Evolutionary conservation across 331 rosid species (phyloP).

Genomic region (Erythrophleum ivorense): DNA sequence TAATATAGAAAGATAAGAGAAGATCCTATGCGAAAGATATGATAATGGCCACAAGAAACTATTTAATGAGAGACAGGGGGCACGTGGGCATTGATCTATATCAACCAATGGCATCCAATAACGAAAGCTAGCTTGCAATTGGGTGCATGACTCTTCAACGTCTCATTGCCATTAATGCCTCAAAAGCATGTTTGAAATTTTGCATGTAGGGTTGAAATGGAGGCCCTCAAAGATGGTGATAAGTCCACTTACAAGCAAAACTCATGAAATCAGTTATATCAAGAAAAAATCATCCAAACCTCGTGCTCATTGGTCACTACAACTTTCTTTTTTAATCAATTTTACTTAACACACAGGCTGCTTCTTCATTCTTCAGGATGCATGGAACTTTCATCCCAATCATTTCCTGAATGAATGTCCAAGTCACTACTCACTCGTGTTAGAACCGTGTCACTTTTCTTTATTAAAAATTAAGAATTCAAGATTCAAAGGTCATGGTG

Average conservation of each 20-base stretch:
- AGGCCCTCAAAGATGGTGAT: background rate
- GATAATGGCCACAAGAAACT: slow-evolving; percentile 7
- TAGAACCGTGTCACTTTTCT: no score
- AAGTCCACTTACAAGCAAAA: slow-evolving; percentile 7
- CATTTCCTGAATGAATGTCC: background rate
- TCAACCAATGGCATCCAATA: slow-evolving; percentile 10
- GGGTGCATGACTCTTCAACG: background rate
- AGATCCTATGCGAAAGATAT: background rate
- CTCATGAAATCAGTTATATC: slow-evolving; percentile 28
- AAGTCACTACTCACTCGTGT: background rate
- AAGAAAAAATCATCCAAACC: background rate
- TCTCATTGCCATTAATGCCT: background rate
- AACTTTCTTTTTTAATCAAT: background rate
- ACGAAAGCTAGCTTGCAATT: slow-evolving; percentile 1
- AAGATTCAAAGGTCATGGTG: background rate
- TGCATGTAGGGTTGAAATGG: slow-evolving; percentile 32
- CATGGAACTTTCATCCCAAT: no score
- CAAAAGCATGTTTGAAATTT: no score
- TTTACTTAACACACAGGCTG: background rate
- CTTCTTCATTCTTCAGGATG: background rate
- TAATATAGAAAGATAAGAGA: slow-evolving; percentile 4
- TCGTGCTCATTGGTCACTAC: background rate
- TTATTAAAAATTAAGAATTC: no score
- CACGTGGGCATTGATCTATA: background rate
- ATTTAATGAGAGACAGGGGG: background rate